These are phyloP conservation scores for Zygnema cylindricum DNA, from an alignment of 139 green algal species.

Conservation along the genomic window DNA sequence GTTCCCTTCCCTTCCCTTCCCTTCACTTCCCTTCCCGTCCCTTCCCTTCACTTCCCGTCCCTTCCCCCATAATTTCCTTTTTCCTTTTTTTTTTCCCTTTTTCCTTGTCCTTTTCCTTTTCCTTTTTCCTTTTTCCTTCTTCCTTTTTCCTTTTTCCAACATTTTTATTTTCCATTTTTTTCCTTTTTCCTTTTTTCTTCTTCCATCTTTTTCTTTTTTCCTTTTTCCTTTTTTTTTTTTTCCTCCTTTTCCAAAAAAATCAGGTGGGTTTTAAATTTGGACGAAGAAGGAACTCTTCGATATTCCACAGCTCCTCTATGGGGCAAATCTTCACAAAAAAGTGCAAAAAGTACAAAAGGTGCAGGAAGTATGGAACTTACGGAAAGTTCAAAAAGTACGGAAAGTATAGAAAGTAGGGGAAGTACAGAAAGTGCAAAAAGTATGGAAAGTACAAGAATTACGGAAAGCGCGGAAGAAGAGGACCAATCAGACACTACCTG, in stretches of 20 bases:
- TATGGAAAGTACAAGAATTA: background rate
- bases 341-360: background rate
- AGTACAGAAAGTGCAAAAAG: background rate
- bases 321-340: background rate
- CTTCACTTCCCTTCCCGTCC: background rate
- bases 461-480: background rate
- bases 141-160: background rate
- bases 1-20: background rate
- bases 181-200: background rate
- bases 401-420: background rate
- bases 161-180: background rate
- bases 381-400: background rate
- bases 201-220: background rate
- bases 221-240: background rate
- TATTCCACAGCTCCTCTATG: slow-evolving; percentile 34
- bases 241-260: background rate
- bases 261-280: slow-evolving; percentile 31
- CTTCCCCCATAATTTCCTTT: background rate
- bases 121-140: too few species aligned
- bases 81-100: background rate
- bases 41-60: background rate
- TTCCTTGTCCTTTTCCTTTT: background rate
- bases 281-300: slow-evolving; percentile 31
- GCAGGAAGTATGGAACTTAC: background rate
- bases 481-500: background rate